phyloP scores from a whole-genome alignment of 768 basidiomycete species.

The Holtermannia corniformis region DNA sequence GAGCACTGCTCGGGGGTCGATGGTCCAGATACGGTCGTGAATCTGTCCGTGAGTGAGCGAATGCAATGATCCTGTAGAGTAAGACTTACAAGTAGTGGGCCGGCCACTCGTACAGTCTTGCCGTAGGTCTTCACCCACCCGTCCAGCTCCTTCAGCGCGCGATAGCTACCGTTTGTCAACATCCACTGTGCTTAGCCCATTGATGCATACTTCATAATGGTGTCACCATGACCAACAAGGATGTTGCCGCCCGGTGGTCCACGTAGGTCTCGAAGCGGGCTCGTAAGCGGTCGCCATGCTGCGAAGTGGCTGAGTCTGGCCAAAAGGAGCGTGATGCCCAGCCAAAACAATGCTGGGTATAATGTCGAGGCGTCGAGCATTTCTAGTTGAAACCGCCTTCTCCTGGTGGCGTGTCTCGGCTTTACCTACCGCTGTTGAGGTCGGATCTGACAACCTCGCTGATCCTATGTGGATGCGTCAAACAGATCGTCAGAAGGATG shows the following conservation, averaged over 20 bases:
- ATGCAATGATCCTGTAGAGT: too few relatives aligned
- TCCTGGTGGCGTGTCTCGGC: too few relatives aligned
- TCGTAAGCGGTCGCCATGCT: constrained; percentile 16
- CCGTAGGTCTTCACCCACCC: constrained; percentile 11
- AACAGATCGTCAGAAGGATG: too few relatives aligned
- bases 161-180: background rate
- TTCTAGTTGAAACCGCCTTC: too few relatives aligned
- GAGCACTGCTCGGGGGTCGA: constrained; percentile 12
- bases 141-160: constrained; percentile 2
- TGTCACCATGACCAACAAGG: constrained; percentile 7
- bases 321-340: too few relatives aligned
- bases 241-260: constrained; percentile 10
- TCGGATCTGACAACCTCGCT: too few relatives aligned
- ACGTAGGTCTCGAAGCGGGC: constrained; percentile 8
- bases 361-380: too few relatives aligned
- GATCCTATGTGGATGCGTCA: too few relatives aligned
- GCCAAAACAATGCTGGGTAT: too few relatives aligned
- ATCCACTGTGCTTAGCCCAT: background rate
- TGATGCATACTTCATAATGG: constrained; percentile 10
- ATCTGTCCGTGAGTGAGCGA: too few relatives aligned
- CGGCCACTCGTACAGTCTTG: constrained; percentile 11
- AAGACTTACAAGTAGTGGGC: constrained; percentile 9
- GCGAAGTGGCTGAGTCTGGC: too few relatives aligned
- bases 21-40: constrained; percentile 16
- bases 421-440: too few relatives aligned